phyloP scores from a whole-genome alignment of 192 early-diverging fungal genomes.

The Thamnidium elegans region DNA sequence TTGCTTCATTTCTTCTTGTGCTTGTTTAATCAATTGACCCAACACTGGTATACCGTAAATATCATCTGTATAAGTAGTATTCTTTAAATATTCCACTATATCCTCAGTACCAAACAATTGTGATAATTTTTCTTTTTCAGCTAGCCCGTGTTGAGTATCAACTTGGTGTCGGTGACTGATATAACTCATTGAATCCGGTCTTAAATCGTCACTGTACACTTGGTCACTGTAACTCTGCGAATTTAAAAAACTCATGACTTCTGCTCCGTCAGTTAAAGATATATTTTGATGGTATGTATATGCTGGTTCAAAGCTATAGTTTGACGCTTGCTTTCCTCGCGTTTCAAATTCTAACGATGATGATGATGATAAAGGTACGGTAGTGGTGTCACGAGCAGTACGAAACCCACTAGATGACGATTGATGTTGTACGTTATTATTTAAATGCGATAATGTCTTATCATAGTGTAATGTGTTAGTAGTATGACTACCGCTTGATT shows the following conservation, averaged over 20 bases:
- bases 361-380: too few species aligned
- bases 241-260: conserved; percentile 25
- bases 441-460: neutral
- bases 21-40: conserved; percentile 33
- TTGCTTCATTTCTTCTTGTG: conserved; percentile 28
- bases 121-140: neutral
- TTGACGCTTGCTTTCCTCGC: too few species aligned
- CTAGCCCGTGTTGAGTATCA: conserved; percentile 13
- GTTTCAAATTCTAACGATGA: too few species aligned
- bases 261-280: conserved; percentile 18
- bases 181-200: conserved; percentile 5
- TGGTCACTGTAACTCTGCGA: conserved; percentile 18
- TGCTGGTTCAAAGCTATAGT: neutral
- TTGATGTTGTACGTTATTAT: too few species aligned
- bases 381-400: too few species aligned
- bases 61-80: conserved; percentile 39
- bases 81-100: conserved; percentile 33
- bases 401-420: too few species aligned
- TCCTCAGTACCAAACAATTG: conserved; percentile 8
- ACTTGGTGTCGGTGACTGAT: conserved; percentile 8
- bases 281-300: neutral
- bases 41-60: conserved; percentile 33
- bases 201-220: conserved; percentile 23
- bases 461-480: too few species aligned
- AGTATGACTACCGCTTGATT: neutral